A percentile compares a stretch with the other conserved stretches of the same genome.
These are phyloP conservation scores for Aspergillus viridinutans DNA, from an alignment of 2,329 filamentous ascomycete species.

Conservation along the genomic window DNA sequence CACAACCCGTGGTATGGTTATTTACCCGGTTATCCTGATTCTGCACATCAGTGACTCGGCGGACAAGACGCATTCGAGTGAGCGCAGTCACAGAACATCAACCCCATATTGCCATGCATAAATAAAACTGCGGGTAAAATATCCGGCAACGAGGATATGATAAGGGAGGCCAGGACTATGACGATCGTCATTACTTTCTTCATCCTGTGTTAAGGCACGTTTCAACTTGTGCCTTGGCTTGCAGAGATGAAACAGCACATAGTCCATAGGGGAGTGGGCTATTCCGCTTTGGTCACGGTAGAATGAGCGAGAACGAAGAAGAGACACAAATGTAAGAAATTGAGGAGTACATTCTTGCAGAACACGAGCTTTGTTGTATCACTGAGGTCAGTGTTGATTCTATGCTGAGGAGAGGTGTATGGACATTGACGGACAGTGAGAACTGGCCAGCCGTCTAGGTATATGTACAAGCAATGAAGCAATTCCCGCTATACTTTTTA, in stretches of 20 bases:
- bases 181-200: background rate
- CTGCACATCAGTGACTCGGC: background rate
- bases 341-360: too few species aligned
- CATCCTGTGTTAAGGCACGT: background rate
- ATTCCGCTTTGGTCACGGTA: constrained; percentile 2
- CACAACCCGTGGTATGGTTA: background rate
- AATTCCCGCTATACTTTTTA: background rate
- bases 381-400: background rate
- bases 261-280: background rate
- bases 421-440: background rate
- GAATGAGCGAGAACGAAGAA: background rate
- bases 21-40: background rate
- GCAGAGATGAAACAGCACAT: background rate
- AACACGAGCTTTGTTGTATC: too few species aligned
- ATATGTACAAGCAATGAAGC: background rate
- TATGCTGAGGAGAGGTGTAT: background rate
- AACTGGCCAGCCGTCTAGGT: background rate
- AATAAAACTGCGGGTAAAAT: constrained; percentile 39
- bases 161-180: background rate
- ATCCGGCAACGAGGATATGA: background rate
- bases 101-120: too few species aligned
- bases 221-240: background rate
- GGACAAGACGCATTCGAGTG: too few species aligned
- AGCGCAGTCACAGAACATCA: too few species aligned
- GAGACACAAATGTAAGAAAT: too few species aligned